A percentile compares a stretch with the other conserved stretches of the same genome.
Conservation (phyloP, 164 flowering plant genomes). For the Aristolochia californica region DNA sequence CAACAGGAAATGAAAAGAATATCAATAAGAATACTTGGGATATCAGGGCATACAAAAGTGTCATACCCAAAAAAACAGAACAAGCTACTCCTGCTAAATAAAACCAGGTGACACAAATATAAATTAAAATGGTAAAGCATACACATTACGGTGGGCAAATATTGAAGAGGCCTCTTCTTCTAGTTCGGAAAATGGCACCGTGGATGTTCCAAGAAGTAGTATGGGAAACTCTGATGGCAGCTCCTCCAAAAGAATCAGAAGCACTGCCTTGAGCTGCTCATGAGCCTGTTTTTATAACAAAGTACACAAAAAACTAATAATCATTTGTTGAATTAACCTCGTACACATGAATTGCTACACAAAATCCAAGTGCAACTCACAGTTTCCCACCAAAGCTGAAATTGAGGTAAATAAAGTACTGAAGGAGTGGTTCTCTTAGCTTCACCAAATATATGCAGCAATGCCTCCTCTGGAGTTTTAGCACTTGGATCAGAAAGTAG, state of each 20-base stretch:
- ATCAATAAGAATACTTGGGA: too few relatives aligned
- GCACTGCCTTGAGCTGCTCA: slow-evolving; percentile 89
- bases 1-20: neutral
- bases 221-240: slow-evolving; percentile 85
- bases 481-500: slow-evolving; percentile 99
- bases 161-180: slow-evolving; percentile 32
- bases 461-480: slow-evolving; percentile 94
- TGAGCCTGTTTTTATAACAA: slow-evolving; percentile 57
- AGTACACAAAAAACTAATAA: too few relatives aligned
- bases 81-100: neutral
- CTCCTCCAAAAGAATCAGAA: slow-evolving; percentile 75
- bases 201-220: slow-evolving; percentile 69
- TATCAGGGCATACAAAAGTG: too few relatives aligned
- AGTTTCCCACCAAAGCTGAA: slow-evolving; percentile 96
- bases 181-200: slow-evolving; percentile 29
- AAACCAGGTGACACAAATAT: neutral
- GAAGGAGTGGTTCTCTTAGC: slow-evolving; percentile 97
- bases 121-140: slow-evolving; percentile 23
- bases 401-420: slow-evolving; percentile 82
- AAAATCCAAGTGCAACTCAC: slow-evolving; percentile 37
- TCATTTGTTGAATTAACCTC: neutral
- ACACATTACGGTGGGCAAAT: slow-evolving; percentile 69
- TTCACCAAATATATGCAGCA: slow-evolving; percentile 96
- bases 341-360: neutral
- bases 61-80: too few relatives aligned